A percentile compares a stretch with the other conserved stretches of the same genome.
phyloP scores from a whole-genome alignment of 2,329 filamentous ascomycete genomes.

The Lanzia echinophila region DNA sequence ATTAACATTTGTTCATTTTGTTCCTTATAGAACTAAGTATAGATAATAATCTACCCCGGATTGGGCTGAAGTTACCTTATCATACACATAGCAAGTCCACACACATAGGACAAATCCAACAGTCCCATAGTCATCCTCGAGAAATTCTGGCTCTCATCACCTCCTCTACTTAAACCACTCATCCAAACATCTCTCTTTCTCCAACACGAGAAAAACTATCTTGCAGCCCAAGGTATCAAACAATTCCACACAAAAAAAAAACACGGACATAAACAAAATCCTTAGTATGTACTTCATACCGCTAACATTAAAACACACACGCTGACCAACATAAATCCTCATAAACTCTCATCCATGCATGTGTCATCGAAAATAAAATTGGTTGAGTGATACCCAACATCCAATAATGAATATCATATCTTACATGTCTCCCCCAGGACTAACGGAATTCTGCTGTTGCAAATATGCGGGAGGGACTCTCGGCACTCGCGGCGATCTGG shows the following conservation, averaged over 20 bases:
- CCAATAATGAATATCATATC: neutral
- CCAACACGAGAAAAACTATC: too few species aligned
- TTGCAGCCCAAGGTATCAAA: neutral
- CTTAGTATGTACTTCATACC: neutral
- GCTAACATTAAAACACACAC: neutral
- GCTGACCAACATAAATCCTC: neutral
- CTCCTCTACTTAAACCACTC: too few species aligned
- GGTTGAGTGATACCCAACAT: neutral
- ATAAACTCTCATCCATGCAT: neutral
- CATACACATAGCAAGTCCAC: too few species aligned
- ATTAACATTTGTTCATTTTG: too few species aligned
- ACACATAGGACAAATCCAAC: too few species aligned
- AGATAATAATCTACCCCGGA: too few species aligned
- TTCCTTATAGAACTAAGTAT: too few species aligned
- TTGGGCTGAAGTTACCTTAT: too few species aligned
- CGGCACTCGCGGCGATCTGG: slow-evolving; percentile 29
- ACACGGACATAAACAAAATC: neutral
- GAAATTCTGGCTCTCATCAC: neutral
- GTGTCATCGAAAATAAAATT: neutral
- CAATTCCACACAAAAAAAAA: neutral
- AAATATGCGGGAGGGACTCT: slow-evolving; percentile 29
- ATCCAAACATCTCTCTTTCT: too few species aligned
- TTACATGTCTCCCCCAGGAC: neutral
- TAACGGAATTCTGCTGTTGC: slow-evolving; percentile 18
- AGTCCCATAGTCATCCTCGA: too few species aligned